Base-by-base conservation (phyloP, 306 rosid genomes). In the Benincasa hispida region DNA sequence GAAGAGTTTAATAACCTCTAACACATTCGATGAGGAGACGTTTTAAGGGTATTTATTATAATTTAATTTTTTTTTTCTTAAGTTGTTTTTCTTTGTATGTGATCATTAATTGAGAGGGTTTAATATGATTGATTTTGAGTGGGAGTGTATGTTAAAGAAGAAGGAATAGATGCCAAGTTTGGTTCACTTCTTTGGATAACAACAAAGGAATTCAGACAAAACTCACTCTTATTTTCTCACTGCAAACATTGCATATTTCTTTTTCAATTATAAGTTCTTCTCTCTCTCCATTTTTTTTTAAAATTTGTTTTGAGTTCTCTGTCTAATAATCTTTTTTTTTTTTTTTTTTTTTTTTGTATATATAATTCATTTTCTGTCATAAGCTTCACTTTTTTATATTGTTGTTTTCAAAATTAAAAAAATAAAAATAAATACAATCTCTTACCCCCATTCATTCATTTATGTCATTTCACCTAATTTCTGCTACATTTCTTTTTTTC, bases 191-290 rank as follows among this genome's bases (percentile, higher is more conserved):
- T 61, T 65, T 25, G 80, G 73, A 86, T 83, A 72, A 72, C 82
- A 81, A 86, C 89, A 81, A 76, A 24, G 58, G 83, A 50, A 80
- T 75, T 72, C 65, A 81, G 87, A 83, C 89, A 86, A 81, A 65
- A 34, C 55, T 50, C 77, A 24, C 75, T 25, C 54, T 41, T 66
- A 10, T 21, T 66, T 39, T 41, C 74, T 41, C 50, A 55, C 77
- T 76, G 83, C 72, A 32, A 41, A 51, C 79, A 72, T 57, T 77
- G 83, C 76, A 70, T 22, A 24, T 5, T 74, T 61, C 59, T 32
- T 75, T 79, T 59, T 63, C 72, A 34, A 34, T 17, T 10, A 15
- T 7, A 62, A 56, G 74, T 5, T 3, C 19, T 2, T 37, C 1
- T 19, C 19, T 32, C 1, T 18, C 48, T 32, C 48, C 72, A 37